Percentiles rank a stretch among this genome's conserved stretches.
Conservation (phyloP, 495 filamentous ascomycete genomes). For the Melanomma pulvis-pyrius region DNA sequence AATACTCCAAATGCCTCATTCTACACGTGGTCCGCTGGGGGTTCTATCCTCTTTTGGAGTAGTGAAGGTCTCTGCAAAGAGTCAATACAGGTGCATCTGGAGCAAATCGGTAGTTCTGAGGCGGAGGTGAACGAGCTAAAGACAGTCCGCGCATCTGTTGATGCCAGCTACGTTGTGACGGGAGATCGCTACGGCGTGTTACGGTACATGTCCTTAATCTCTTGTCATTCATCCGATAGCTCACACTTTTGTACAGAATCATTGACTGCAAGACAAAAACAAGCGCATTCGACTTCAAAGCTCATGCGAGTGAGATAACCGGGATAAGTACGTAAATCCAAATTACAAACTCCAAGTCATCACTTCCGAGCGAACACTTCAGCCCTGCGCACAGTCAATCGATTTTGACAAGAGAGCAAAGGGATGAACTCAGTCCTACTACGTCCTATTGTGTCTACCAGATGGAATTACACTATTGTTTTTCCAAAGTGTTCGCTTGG, state of each 20-base stretch:
- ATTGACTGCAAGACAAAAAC: conserved; percentile 49
- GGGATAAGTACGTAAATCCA: conserved; percentile 58
- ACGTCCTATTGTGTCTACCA: too few species aligned
- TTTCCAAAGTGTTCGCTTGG: too few species aligned
- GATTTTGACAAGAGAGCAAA: background rate
- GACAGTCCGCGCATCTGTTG: conserved; percentile 62
- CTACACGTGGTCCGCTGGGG: conserved; percentile 82
- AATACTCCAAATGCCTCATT: conserved; percentile 68
- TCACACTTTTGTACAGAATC: conserved; percentile 43
- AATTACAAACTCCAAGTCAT: too few species aligned
- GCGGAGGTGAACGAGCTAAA: conserved; percentile 75
- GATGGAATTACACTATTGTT: too few species aligned
- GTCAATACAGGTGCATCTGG: conserved; percentile 67
- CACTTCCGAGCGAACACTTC: too few species aligned
- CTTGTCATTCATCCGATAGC: conserved; percentile 10
- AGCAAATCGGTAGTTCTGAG: conserved; percentile 58
- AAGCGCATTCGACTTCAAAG: conserved; percentile 69
- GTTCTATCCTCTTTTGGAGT: conserved; percentile 80
- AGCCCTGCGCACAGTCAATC: background rate
- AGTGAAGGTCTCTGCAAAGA: conserved; percentile 66
- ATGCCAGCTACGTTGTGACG: conserved; percentile 67
- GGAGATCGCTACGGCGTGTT: conserved; percentile 86
- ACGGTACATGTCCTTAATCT: conserved; percentile 54
- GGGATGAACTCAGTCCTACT: too few species aligned
- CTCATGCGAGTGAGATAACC: conserved; percentile 83